Percentiles rank a stretch among this genome's conserved stretches.
Conservation (phyloP, 768 basidiomycete species). For the Mycena haematopus region DNA sequence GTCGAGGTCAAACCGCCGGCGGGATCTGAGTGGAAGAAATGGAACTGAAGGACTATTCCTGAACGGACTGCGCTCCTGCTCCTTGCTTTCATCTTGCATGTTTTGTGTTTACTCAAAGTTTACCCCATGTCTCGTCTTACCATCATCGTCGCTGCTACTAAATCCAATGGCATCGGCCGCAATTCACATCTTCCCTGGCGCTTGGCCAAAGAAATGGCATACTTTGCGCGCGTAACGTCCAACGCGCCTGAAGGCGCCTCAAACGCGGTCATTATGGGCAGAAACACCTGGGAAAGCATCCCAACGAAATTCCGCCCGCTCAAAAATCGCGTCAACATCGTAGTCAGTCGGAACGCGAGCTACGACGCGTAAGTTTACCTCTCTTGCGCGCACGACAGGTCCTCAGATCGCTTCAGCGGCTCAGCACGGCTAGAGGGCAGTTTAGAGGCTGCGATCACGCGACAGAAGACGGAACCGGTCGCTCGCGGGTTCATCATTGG, state of each 20-base stretch:
- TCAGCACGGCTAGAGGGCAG: slow-evolving; percentile 29
- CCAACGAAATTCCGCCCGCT: slow-evolving; percentile 86
- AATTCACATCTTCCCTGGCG: slow-evolving; percentile 85
- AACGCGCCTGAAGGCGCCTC: slow-evolving; percentile 55
- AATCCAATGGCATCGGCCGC: slow-evolving; percentile 85
- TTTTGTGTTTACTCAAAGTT: slow-evolving; percentile 7
- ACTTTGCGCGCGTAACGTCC: slow-evolving; percentile 85
- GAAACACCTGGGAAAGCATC: slow-evolving; percentile 98
- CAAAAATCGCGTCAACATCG: slow-evolving; percentile 73
- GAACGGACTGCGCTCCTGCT: not conserved
- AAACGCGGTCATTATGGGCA: slow-evolving; percentile 93
- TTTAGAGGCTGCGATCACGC: slow-evolving; percentile 50
- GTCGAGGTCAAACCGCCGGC: slow-evolving; percentile 84
- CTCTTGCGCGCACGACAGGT: not conserved
- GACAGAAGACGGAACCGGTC: slow-evolving; percentile 33
- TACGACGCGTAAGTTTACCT: slow-evolving; percentile 64
- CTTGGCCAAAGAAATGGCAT: slow-evolving; percentile 87
- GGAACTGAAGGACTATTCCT: slow-evolving; percentile 50
- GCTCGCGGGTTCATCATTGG: slow-evolving; percentile 87
- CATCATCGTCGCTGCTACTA: slow-evolving; percentile 93
- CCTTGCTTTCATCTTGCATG: slow-evolving; percentile 22
- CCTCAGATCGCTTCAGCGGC: slow-evolving; percentile 19
- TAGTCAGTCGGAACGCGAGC: slow-evolving; percentile 66
- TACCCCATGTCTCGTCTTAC: slow-evolving; percentile 71
- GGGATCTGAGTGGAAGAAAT: slow-evolving; percentile 86